Evolutionary conservation across 2,329 filamentous ascomycete genomes (phyloP).

Genomic region (Calonectria fujianensis): DNA sequence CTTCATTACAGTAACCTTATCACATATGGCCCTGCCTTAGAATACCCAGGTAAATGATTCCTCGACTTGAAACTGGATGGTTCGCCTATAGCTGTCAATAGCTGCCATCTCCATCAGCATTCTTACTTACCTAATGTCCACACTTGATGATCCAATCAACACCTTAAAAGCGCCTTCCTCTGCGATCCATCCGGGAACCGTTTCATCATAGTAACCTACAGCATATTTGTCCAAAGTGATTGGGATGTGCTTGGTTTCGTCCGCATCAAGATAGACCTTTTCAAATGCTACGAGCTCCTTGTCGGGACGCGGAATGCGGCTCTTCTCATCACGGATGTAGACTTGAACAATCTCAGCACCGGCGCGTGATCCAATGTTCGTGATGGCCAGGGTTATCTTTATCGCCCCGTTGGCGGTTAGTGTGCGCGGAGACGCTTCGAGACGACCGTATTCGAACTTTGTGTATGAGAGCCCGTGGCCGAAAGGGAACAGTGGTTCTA

Average conservation of each 20-base stretch:
- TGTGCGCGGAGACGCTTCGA: constrained; percentile 67
- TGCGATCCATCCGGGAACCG: constrained; percentile 76
- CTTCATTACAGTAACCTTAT: not conserved
- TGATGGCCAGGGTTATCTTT: constrained; percentile 68
- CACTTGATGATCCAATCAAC: constrained; percentile 76
- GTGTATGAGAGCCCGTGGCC: constrained; percentile 86
- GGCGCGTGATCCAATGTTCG: constrained; percentile 72
- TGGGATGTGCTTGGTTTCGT: constrained; percentile 71
- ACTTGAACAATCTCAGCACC: constrained; percentile 81
- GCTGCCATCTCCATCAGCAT: fast-evolving
- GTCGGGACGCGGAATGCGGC: constrained; percentile 77
- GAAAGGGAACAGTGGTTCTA: constrained; percentile 80
- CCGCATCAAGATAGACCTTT: constrained; percentile 76
- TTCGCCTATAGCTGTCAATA: constrained; percentile 61
- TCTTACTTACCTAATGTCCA: constrained; percentile 75
- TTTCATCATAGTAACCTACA: constrained; percentile 78
- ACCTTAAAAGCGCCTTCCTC: constrained; percentile 79
- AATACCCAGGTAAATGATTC: constrained; percentile 81
- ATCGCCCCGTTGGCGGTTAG: constrained; percentile 63
- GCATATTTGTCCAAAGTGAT: constrained; percentile 70
- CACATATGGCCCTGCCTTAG: constrained; percentile 53
- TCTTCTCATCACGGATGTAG: constrained; percentile 79
- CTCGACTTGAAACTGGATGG: constrained; percentile 73
- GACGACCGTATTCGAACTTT: constrained; percentile 77
- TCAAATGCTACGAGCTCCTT: constrained; percentile 84